A percentile compares a stretch with the other conserved stretches of the same genome.
Conservation (phyloP, 2,329 filamentous ascomycete genomes). For the Plectosphaerella plurivora region DNA sequence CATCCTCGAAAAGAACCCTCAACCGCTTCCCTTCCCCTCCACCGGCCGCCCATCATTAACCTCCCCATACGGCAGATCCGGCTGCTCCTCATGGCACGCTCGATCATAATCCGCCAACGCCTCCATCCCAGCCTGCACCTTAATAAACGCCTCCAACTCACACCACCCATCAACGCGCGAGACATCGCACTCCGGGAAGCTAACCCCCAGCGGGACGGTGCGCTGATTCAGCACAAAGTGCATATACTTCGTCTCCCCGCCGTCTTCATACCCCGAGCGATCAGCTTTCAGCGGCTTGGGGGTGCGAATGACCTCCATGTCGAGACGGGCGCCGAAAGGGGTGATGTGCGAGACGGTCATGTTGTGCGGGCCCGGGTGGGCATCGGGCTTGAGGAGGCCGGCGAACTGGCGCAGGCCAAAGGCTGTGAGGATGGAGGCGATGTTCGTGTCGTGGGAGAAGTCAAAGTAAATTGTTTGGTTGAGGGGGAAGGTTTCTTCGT, state of each 20-base stretch:
- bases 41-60: slow-evolving; percentile 31
- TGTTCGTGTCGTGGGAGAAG: slow-evolving; percentile 75
- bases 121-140: slow-evolving; percentile 55
- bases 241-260: slow-evolving; percentile 60
- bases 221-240: slow-evolving; percentile 73
- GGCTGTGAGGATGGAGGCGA: slow-evolving; percentile 64
- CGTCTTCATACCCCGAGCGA: slow-evolving; percentile 47
- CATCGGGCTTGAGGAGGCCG: slow-evolving; percentile 49
- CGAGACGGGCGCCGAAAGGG: slow-evolving; percentile 67
- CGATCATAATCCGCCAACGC: slow-evolving; percentile 57
- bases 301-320: slow-evolving; percentile 69
- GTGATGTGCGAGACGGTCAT: slow-evolving; percentile 64
- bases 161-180: slow-evolving; percentile 71
- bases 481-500: slow-evolving; percentile 64
- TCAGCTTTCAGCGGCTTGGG: slow-evolving; percentile 57
- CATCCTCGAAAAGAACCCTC: not conserved
- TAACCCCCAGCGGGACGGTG: slow-evolving; percentile 64
- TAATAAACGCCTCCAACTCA: slow-evolving; percentile 63
- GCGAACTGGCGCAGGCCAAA: slow-evolving; percentile 70
- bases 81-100: slow-evolving; percentile 58
- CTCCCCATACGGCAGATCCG: slow-evolving; percentile 28
- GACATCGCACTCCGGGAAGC: slow-evolving; percentile 59
- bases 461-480: slow-evolving; percentile 73
- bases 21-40: slow-evolving; percentile 2
- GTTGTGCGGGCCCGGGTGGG: slow-evolving; percentile 53